These are phyloP conservation scores for Crithidia expoeki DNA, from an alignment of 208 protist species.

Conservation along the genomic window DNA sequence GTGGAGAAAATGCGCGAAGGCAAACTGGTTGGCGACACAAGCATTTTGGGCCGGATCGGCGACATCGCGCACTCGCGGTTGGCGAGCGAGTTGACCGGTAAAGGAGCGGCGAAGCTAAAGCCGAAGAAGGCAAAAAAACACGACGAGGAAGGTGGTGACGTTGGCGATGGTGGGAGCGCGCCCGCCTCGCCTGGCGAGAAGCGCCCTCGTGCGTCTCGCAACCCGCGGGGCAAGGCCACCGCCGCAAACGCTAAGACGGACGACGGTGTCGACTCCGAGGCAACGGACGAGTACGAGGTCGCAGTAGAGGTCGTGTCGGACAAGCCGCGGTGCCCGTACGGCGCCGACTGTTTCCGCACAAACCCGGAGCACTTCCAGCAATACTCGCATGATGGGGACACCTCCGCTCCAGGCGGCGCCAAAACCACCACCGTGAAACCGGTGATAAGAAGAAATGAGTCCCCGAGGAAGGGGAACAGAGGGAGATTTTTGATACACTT, in stretches of 20 bases:
- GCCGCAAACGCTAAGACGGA: constrained; percentile 10
- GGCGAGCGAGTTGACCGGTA: constrained; percentile 28
- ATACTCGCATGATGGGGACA: constrained; percentile 49
- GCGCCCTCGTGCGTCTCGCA: constrained; percentile 23
- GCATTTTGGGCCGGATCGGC: constrained; percentile 65
- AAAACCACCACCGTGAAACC: constrained; percentile 14
- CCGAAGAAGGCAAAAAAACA: constrained; percentile 10
- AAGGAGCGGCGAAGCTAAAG: constrained; percentile 28
- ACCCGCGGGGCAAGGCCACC: constrained; percentile 11
- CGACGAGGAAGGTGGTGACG: constrained; percentile 3
- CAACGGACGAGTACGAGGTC: constrained; percentile 77
- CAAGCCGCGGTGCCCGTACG: constrained; percentile 70
- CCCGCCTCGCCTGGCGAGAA: constrained; percentile 13
- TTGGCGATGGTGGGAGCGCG: neutral
- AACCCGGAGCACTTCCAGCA: constrained; percentile 63
- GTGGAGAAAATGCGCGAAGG: constrained; percentile 69
- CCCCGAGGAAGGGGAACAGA: neutral
- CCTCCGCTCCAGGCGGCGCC: neutral
- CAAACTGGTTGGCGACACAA: constrained; percentile 46
- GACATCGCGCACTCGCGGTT: constrained; percentile 66
- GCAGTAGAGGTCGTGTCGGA: constrained; percentile 43
- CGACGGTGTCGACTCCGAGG: constrained; percentile 55
- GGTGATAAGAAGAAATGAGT: constrained; percentile 32
- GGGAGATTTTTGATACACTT: neutral
- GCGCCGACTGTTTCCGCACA: constrained; percentile 70